phyloP scores from a whole-genome alignment of 2,329 filamentous ascomycete species.

The Phyllosticta capitalensis region DNA sequence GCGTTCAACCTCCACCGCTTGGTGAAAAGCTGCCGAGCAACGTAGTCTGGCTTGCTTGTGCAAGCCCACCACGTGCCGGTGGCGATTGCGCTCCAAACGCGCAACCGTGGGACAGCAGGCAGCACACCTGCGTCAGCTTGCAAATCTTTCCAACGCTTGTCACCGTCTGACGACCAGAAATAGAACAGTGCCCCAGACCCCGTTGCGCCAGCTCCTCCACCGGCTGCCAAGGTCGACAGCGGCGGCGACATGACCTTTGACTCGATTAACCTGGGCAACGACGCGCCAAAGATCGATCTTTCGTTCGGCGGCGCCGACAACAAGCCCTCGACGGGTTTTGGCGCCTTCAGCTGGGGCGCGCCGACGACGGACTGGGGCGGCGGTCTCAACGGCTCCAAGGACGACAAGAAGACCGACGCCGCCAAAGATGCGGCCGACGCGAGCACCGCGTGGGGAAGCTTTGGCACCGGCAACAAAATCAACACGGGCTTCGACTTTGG shows the following conservation, averaged over 20 bases:
- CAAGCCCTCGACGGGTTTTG: constrained; percentile 15
- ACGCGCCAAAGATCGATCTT: constrained; percentile 37
- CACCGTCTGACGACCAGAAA: not conserved
- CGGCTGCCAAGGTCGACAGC: constrained; percentile 24
- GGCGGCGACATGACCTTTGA: constrained; percentile 35
- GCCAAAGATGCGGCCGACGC: constrained; percentile 12
- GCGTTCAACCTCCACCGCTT: no score
- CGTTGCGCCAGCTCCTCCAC: constrained; percentile 13
- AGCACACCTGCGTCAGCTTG: not conserved
- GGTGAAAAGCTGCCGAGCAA: not conserved
- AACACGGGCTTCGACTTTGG: constrained; percentile 12
- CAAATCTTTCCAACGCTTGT: constrained; percentile 5
- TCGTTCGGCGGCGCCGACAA: constrained; percentile 29
- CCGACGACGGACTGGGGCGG: constrained; percentile 23
- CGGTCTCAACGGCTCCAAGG: constrained; percentile 5
- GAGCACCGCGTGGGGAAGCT: constrained; percentile 1
- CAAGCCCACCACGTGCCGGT: not conserved
- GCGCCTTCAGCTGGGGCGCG: constrained; percentile 27
- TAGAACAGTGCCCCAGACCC: constrained; percentile 7
- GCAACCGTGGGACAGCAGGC: not conserved
- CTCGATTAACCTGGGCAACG: constrained; percentile 35
- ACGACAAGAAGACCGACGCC: constrained; percentile 17
- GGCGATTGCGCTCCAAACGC: not conserved
- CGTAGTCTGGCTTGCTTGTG: not conserved
- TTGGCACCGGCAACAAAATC: constrained; percentile 1